Conservation (phyloP, 192 early-diverging fungal genomes). For the Podochytrium sp. region DNA sequence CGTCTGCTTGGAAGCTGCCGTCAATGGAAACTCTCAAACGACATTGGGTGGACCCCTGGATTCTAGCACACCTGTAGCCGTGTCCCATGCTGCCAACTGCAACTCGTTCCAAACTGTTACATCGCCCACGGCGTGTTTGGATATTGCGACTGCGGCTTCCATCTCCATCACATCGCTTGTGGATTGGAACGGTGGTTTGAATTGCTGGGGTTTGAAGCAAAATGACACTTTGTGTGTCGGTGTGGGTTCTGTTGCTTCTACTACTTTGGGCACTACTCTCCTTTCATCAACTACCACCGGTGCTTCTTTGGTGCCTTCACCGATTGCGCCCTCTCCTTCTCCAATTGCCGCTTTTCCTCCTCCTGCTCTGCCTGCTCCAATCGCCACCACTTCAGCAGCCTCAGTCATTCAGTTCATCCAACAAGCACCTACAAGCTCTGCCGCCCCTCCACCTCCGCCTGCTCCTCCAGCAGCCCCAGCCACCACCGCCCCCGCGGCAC, state of each 20-base stretch:
- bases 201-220: conserved; percentile 24
- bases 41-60: background rate
- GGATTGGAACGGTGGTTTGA: conserved; percentile 9
- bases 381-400: no score
- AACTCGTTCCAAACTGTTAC: background rate
- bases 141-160: background rate
- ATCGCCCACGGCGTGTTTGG: conserved; percentile 11
- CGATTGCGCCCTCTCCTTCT: background rate
- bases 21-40: background rate
- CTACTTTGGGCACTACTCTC: no score
- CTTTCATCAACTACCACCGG: no score
- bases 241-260: conserved; percentile 6
- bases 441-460: no score
- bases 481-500: background rate
- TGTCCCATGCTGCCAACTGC: conserved; percentile 1
- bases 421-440: no score
- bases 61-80: background rate
- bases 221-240: conserved; percentile 24
- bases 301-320: no score
- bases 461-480: background rate
- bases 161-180: conserved; percentile 11
- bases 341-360: background rate
- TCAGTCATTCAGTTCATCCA: no score
- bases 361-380: no score
- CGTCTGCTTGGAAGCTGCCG: conserved; percentile 5